phyloP scores from a whole-genome alignment of 495 filamentous ascomycete genomes.

The Clavariopsis aquatica region DNA sequence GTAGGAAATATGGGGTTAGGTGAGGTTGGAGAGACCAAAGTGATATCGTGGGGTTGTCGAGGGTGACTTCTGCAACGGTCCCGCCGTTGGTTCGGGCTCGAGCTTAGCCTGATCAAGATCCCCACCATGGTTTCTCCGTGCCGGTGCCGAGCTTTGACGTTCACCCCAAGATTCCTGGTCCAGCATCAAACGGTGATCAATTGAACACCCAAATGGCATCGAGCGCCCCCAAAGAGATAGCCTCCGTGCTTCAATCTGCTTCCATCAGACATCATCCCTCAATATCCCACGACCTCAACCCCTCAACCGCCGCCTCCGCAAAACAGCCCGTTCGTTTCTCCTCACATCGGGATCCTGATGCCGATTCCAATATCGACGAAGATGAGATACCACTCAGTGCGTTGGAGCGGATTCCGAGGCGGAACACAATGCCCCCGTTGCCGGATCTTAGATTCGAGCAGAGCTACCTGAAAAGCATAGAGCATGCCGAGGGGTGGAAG shows the following conservation, averaged over 20 bases:
- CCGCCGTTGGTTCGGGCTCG: background rate
- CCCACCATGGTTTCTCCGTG: conserved; percentile 3
- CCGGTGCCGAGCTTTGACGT: conserved; percentile 1
- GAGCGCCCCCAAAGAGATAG: conserved; percentile 59
- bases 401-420: conserved; percentile 53
- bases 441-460: conserved; percentile 96
- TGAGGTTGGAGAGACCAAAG: conserved; percentile 10
- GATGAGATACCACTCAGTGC: conserved; percentile 48
- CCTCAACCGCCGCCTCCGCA: conserved; percentile 62
- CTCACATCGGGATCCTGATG: conserved; percentile 34
- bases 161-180: background rate
- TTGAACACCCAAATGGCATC: conserved; percentile 22
- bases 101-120: background rate
- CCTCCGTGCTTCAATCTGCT: conserved; percentile 76
- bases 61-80: background rate
- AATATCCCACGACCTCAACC: conserved; percentile 74
- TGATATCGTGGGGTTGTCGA: conserved; percentile 19
- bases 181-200: background rate
- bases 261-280: conserved; percentile 70
- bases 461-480: conserved; percentile 87
- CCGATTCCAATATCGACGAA: conserved; percentile 37
- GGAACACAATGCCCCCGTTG: conserved; percentile 69
- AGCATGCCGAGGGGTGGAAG: conserved; percentile 71
- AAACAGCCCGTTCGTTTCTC: conserved; percentile 41
- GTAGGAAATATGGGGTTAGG: conserved; percentile 26